phyloP scores from a whole-genome alignment of 371 early-diverging fungal genomes.

The Caulochytrium protostelioides region DNA sequence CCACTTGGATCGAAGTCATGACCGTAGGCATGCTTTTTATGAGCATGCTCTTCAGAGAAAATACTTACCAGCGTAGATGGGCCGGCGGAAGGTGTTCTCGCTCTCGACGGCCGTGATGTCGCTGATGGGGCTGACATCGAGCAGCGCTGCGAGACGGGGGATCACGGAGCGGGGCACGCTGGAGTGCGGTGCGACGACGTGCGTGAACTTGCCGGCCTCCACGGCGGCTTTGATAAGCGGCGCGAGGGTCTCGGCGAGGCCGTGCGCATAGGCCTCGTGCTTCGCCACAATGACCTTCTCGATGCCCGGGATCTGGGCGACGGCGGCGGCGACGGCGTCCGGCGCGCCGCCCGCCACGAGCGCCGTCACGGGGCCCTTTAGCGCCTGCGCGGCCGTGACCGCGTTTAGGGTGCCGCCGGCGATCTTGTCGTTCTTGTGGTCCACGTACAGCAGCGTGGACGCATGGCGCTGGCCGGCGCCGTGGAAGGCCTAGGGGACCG shows the following conservation, averaged over 20 bases:
- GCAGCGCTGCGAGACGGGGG: conserved; percentile 76
- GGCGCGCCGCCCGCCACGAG: conserved; percentile 66
- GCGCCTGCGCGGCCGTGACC: conserved; percentile 58
- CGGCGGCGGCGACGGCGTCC: conserved; percentile 42
- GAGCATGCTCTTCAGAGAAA: not conserved
- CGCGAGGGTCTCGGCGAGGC: conserved; percentile 60
- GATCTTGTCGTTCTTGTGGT: conserved; percentile 53
- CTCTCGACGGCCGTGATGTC: conserved; percentile 61
- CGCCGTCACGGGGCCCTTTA: conserved; percentile 63
- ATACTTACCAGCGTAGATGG: conserved; percentile 75
- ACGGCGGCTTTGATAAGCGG: conserved; percentile 50
- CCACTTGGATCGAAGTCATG: too few species aligned
- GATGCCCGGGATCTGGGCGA: conserved; percentile 49
- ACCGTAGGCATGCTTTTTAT: too few species aligned
- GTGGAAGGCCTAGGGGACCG: too few species aligned
- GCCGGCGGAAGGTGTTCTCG: conserved; percentile 80
- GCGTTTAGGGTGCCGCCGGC: conserved; percentile 63
- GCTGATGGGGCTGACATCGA: conserved; percentile 75
- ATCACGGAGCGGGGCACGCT: conserved; percentile 81
- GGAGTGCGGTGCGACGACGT: conserved; percentile 67
- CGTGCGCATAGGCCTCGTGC: conserved; percentile 51
- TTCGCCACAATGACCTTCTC: conserved; percentile 65
- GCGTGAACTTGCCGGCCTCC: conserved; percentile 50
- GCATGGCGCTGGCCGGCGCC: conserved; percentile 12
- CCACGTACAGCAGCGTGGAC: conserved; percentile 65